These are phyloP conservation scores for Drechslerella coelobrocha DNA, from an alignment of 2,329 filamentous ascomycete species.

Conservation along the genomic window DNA sequence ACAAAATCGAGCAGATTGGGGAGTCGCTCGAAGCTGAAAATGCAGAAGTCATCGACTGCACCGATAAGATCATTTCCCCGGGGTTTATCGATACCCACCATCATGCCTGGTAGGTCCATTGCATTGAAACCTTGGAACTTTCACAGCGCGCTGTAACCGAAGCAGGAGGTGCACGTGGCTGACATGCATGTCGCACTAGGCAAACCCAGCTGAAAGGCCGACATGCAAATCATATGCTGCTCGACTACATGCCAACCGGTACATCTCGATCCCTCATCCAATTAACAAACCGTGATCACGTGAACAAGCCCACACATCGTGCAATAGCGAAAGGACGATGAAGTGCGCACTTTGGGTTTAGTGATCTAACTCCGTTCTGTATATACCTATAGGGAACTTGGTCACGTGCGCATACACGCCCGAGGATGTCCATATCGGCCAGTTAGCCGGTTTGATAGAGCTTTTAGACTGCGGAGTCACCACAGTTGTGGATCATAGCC, in stretches of 20 bases:
- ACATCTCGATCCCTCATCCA: constrained; percentile 23
- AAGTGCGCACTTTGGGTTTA: too few relatives aligned
- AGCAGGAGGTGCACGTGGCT: neutral
- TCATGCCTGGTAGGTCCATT: constrained; percentile 61
- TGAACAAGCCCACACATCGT: too few relatives aligned
- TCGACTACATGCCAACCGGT: constrained; percentile 60
- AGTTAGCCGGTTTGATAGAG: constrained; percentile 59
- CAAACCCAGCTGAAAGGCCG: constrained; percentile 58
- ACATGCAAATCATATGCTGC: constrained; percentile 58
- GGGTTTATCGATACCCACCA: constrained; percentile 61
- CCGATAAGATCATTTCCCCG: constrained; percentile 58
- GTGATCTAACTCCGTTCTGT: too few relatives aligned
- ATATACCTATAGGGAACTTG: constrained; percentile 55
- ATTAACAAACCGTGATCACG: constrained; percentile 15
- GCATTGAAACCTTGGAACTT: too few relatives aligned
- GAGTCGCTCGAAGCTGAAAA: constrained; percentile 19
- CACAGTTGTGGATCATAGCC: constrained; percentile 59
- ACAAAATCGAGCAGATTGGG: constrained; percentile 28
- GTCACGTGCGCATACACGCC: constrained; percentile 57
- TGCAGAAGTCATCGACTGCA: constrained; percentile 59
- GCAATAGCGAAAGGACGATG: too few relatives aligned
- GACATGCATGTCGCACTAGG: constrained; percentile 41
- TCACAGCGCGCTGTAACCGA: too few relatives aligned
- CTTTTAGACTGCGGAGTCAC: constrained; percentile 60
- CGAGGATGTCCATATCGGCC: constrained; percentile 62